Conservation (phyloP, 2,329 filamentous ascomycete species). For the Microsporum audouinii region DNA sequence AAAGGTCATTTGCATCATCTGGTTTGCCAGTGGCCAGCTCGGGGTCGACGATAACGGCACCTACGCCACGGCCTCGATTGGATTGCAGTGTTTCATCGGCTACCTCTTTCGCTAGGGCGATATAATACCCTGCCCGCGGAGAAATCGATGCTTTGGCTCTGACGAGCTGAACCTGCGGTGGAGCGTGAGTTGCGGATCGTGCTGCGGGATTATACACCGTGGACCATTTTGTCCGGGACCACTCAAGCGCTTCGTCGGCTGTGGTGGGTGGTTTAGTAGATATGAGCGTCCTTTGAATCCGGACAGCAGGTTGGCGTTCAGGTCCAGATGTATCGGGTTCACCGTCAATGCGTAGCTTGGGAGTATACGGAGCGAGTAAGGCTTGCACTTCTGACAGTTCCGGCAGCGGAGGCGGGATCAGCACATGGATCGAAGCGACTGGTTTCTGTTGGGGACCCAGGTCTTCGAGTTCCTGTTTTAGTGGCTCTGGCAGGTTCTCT, state of each 20-base stretch:
- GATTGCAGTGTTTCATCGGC: constrained; percentile 29
- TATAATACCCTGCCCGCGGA: constrained; percentile 28
- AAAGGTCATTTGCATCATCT: constrained; percentile 23
- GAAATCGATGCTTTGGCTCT: constrained; percentile 27
- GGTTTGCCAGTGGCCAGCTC: constrained; percentile 19
- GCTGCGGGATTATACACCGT: constrained; percentile 36
- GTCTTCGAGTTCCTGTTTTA: constrained; percentile 11
- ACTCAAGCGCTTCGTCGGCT: constrained; percentile 30
- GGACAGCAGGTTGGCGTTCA: constrained; percentile 12
- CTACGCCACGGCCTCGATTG: constrained; percentile 30
- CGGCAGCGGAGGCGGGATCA: constrained; percentile 33
- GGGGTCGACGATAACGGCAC: constrained; percentile 37
- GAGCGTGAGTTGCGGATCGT: constrained; percentile 32
- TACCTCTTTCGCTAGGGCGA: constrained; percentile 30
- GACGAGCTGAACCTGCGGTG: constrained; percentile 30
- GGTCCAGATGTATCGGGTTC: constrained; percentile 4
- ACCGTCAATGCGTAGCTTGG: constrained; percentile 11
- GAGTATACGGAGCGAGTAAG: constrained; percentile 30
- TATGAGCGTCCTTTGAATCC: constrained; percentile 26
- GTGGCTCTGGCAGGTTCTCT: constrained; percentile 23
- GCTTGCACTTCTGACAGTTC: constrained; percentile 24
- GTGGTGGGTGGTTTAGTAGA: constrained; percentile 33
- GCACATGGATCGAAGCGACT: constrained; percentile 27
- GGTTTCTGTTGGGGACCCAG: not conserved
- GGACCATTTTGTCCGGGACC: constrained; percentile 34